Conservation (phyloP, 352 stramenopile species). For the Phytophthora hybrid region DNA sequence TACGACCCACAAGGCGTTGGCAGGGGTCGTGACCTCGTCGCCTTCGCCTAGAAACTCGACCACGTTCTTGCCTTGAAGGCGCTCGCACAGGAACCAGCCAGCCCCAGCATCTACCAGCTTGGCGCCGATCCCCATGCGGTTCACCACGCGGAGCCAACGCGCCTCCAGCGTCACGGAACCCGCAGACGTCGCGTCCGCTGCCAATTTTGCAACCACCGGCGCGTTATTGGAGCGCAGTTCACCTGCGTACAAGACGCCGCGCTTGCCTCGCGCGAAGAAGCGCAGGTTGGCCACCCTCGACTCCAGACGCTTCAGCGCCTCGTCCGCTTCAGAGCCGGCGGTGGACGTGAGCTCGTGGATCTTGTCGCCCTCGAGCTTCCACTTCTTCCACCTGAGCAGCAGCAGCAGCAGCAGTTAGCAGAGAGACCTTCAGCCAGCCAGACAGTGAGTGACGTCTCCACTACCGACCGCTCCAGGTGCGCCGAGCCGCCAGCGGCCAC, state of each 20-base stretch:
- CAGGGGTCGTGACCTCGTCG: slow-evolving; percentile 35
- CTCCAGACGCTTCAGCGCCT: slow-evolving; percentile 34
- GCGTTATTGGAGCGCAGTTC: slow-evolving; percentile 24
- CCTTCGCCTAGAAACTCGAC: slow-evolving; percentile 60
- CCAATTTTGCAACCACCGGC: slow-evolving; percentile 65
- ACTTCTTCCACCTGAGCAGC: slow-evolving; percentile 63
- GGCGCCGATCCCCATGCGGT: slow-evolving; percentile 68
- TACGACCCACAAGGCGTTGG: slow-evolving; percentile 60
- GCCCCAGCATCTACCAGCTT: slow-evolving; percentile 46
- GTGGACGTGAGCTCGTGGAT: slow-evolving; percentile 62
- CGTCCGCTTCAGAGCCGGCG: slow-evolving; percentile 12
- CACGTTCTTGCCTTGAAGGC: slow-evolving; percentile 61
- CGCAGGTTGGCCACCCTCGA: slow-evolving; percentile 40
- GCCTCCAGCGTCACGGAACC: slow-evolving; percentile 60
- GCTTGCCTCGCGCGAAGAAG: slow-evolving; percentile 78
- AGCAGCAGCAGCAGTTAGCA: neutral
- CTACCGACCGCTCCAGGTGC: slow-evolving; percentile 56
- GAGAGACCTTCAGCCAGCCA: neutral
- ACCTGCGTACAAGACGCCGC: slow-evolving; percentile 64
- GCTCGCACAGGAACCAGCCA: slow-evolving; percentile 74
- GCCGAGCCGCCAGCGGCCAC: slow-evolving; percentile 20
- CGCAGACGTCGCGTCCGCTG: slow-evolving; percentile 33
- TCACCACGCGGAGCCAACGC: slow-evolving; percentile 66
- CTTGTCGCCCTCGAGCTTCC: slow-evolving; percentile 65
- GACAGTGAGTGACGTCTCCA: no score